Conservation (phyloP, 768 basidiomycete species). For the Phylloporus sp. region DNA sequence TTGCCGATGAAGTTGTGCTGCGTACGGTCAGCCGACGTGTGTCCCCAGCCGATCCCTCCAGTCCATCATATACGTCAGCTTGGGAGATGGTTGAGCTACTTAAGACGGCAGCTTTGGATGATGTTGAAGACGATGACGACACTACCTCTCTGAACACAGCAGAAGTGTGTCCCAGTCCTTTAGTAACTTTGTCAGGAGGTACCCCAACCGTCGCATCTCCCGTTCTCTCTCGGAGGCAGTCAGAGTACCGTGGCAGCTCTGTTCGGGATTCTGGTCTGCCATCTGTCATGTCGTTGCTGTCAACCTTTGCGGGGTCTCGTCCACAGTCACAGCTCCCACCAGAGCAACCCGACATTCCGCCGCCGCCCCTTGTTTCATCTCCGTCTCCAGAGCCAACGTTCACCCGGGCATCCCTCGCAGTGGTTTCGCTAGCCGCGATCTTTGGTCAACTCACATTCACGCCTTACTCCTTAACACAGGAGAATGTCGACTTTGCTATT, state of each 20-base stretch:
- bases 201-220: conserved; percentile 46
- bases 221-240: conserved; percentile 53
- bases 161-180: conserved; percentile 37
- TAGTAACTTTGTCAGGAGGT: conserved; percentile 22
- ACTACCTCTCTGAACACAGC: conserved; percentile 37
- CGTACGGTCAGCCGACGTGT: conserved; percentile 41
- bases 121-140: conserved; percentile 41
- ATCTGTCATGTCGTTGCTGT: conserved; percentile 60
- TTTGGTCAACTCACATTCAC: conserved; percentile 74
- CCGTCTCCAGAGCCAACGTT: conserved; percentile 27
- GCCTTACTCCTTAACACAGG: conserved; percentile 46
- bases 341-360: conserved; percentile 33
- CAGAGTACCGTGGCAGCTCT: conserved; percentile 43
- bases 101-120: conserved; percentile 35
- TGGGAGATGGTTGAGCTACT: conserved; percentile 40
- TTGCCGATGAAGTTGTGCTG: conserved; percentile 67
- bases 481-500: conserved; percentile 50
- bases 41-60: conserved; percentile 9
- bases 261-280: conserved; percentile 49
- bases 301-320: conserved; percentile 61
- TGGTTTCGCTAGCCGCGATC: conserved; percentile 57
- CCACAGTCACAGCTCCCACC: conserved; percentile 53
- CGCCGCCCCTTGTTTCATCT: conserved; percentile 27
- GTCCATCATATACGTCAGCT: conserved; percentile 19
- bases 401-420: conserved; percentile 54